Base-by-base conservation (phyloP, 352 stramenopile genomes). In the Globisporangium solare region DNA sequence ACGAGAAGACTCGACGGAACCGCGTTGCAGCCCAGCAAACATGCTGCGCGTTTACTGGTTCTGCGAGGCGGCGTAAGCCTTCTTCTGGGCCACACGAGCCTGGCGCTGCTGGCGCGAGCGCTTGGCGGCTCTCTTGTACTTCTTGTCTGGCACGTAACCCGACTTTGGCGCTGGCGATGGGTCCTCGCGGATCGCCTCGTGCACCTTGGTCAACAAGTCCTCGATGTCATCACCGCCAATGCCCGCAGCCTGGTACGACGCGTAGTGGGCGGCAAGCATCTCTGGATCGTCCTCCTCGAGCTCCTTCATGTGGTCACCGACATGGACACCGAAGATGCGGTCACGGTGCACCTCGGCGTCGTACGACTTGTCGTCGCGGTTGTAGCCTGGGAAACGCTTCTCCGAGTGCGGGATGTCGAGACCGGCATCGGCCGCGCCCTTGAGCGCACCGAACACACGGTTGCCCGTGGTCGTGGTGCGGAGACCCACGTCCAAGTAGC, bases 341-440 rank as follows among this genome's bases (percentile, higher is more conserved):
- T 98, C 94, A 63, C 90, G 90, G 86, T 99, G 96, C 66, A 96
- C 96, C 66, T 99, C 95, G 53, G 96, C 95, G 73, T 99, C 97
- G 85, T 99, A 99, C 66, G 89, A 87, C 89, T 99, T 99, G 78
- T 97, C 87, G 70, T 99, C 96, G 60, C 92, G 87, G 78, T 98
- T 97, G 83, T 99, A 99, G 58, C 97, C 97, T 43, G 97, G 96
- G 92, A 99, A 99, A 64, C 97, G 94, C 89, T 99, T 99, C 74
- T 99, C 89, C 71, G 79, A 97, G 84, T 99, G 97, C 52, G 97
- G 97, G 64, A 99, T 97, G 77, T 99, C 96, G 47, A 99, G 82
- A 71, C 97, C 97, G 73, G 97, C 97, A 83, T 99, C 97, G 15
- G 90, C 90, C 35, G 97, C 97, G 61, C 97, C 97, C 96, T 99